Percentiles rank a stretch among this genome's conserved stretches.
Evolutionary conservation across 139 green algal genomes (phyloP).

Genomic region (Coelastrella sp.): DNA sequence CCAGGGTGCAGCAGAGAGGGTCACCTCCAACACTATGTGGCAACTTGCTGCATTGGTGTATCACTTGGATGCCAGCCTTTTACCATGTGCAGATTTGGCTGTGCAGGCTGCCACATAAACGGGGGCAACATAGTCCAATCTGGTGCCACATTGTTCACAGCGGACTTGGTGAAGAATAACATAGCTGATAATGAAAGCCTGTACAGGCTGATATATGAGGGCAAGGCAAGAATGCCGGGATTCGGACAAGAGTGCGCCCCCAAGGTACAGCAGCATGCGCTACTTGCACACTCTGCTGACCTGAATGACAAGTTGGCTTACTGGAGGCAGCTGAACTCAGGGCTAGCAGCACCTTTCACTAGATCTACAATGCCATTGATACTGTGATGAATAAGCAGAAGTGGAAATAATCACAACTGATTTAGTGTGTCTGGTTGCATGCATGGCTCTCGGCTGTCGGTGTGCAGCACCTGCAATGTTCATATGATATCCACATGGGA

Average conservation of each 20-base stretch:
- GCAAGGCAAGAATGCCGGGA: slow-evolving; percentile 87
- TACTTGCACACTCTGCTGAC: neutral
- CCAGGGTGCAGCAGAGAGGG: neutral
- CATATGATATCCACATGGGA: too few species aligned
- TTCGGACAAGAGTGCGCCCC: slow-evolving; percentile 83
- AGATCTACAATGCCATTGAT: too few species aligned
- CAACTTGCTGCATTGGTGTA: too few species aligned
- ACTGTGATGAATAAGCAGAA: too few species aligned
- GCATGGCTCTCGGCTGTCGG: too few species aligned
- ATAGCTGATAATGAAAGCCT: slow-evolving; percentile 62
- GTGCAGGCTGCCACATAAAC: slow-evolving; percentile 76
- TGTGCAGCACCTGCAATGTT: too few species aligned
- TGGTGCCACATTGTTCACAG: slow-evolving; percentile 67
- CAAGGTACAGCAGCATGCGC: slow-evolving; percentile 60
- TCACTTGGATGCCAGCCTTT: neutral
- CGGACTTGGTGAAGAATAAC: slow-evolving; percentile 68
- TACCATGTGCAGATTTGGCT: too few species aligned
- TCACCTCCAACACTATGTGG: too few species aligned
- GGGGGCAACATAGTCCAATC: slow-evolving; percentile 83
- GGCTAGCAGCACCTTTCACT: neutral
- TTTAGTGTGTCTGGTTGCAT: too few species aligned
- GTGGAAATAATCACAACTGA: too few species aligned
- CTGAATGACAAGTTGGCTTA: too few species aligned
- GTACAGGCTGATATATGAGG: slow-evolving; percentile 80
- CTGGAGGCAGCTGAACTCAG: neutral